These are phyloP conservation scores for Globisporangium polare DNA, from an alignment of 352 stramenopile genomes.

Conservation along the genomic window DNA sequence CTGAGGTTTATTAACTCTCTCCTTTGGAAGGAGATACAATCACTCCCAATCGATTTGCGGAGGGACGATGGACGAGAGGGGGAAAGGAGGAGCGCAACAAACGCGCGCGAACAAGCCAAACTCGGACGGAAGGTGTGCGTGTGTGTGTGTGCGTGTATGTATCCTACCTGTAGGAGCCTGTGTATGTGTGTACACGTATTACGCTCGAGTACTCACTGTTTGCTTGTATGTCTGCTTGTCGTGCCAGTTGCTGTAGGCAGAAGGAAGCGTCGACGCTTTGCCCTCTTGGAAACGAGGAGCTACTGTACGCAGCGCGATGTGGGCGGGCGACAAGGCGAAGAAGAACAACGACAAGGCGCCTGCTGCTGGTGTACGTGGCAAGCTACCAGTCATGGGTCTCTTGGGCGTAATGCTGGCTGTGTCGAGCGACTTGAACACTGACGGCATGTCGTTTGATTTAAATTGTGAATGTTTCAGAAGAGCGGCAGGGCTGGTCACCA, in stretches of 20 bases:
- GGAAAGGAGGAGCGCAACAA: constrained; percentile 1
- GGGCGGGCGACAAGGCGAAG: constrained; percentile 14
- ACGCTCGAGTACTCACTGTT: neutral
- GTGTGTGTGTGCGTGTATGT: neutral
- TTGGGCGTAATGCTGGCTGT: neutral
- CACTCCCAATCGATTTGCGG: neutral
- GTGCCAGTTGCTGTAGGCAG: neutral
- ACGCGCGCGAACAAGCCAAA: constrained; percentile 4
- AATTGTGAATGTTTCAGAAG: neutral
- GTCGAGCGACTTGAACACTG: neutral
- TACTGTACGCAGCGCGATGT: constrained; percentile 5
- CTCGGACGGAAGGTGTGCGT: neutral
- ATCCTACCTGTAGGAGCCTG: too few species aligned
- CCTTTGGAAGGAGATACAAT: neutral
- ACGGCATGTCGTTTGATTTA: neutral
- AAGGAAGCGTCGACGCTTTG: neutral
- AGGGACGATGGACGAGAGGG: neutral
- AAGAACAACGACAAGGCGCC: constrained; percentile 11
- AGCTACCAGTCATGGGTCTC: neutral
- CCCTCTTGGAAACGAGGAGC: constrained; percentile 2
- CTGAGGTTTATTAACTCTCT: too few species aligned
- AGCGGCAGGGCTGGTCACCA: constrained; percentile 17
- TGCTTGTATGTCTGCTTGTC: neutral
- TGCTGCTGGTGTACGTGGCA: constrained; percentile 2
- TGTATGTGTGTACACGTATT: neutral